Conservation (phyloP, 495 filamentous ascomycete genomes). For the Lophium mytilinum region DNA sequence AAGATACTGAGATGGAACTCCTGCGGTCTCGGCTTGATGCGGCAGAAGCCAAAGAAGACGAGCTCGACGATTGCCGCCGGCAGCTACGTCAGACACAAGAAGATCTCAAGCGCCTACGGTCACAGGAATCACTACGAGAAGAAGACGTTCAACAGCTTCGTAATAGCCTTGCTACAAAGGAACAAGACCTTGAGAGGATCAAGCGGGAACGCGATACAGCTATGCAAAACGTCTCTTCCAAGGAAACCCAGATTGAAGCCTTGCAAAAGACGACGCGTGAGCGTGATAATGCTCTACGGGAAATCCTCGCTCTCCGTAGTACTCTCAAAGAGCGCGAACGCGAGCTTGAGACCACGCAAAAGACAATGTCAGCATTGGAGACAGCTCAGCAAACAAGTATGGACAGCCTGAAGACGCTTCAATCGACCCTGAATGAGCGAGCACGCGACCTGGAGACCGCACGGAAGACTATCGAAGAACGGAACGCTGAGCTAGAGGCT, state of each 20-base stretch:
- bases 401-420: conserved; percentile 22
- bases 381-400: conserved; percentile 8
- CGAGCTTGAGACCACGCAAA: conserved; percentile 8
- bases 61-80: conserved; percentile 18
- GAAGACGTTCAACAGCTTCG: conserved; percentile 20
- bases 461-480: conserved; percentile 12
- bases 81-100: conserved; percentile 14
- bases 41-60: conserved; percentile 19
- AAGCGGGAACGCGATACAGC: conserved; percentile 15
- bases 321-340: conserved; percentile 14
- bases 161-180: conserved; percentile 3
- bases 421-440: conserved; percentile 10
- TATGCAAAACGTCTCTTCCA: conserved; percentile 27
- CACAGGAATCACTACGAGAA: conserved; percentile 8
- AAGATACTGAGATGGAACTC: conserved; percentile 22
- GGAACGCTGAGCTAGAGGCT: conserved; percentile 13
- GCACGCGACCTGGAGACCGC: conserved; percentile 20
- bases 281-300: conserved; percentile 18
- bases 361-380: conserved; percentile 26
- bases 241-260: conserved; percentile 54
- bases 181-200: conserved; percentile 6
- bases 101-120: conserved; percentile 13
- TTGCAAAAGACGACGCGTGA: conserved; percentile 52
- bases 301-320: conserved; percentile 3
- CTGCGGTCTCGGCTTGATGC: conserved; percentile 22